phyloP scores from a whole-genome alignment of 2,329 filamentous ascomycete species.

The Colletotrichum sansevieriae region DNA sequence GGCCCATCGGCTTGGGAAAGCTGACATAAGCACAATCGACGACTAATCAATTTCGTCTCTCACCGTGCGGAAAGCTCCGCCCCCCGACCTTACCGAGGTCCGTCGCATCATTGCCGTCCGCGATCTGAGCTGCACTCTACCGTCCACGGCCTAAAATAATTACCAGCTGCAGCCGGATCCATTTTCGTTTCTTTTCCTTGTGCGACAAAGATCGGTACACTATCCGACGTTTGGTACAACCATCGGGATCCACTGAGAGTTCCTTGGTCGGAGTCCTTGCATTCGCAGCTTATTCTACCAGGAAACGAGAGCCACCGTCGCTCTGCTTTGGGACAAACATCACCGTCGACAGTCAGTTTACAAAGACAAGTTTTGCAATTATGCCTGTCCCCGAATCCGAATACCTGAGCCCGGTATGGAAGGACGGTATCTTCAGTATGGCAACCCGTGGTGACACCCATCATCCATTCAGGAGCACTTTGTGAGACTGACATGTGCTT shows the following conservation, averaged over 20 bases:
- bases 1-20: not conserved
- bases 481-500: conserved; percentile 31
- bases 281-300: not conserved
- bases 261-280: not conserved
- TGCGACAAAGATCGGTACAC: conserved; percentile 2
- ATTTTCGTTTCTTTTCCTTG: conserved; percentile 10
- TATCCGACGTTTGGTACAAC: conserved; percentile 16
- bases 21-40: conserved; percentile 30
- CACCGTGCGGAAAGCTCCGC: conserved; percentile 20
- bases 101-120: no score
- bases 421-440: conserved; percentile 86
- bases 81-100: no score
- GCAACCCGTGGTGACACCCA: not conserved
- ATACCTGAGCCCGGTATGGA: conserved; percentile 88
- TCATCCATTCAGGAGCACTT: not conserved
- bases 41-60: conserved; percentile 29
- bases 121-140: conserved; percentile 18
- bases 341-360: conserved; percentile 1
- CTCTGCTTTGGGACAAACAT: not conserved
- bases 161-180: conserved; percentile 1
- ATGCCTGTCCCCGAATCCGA: conserved; percentile 80
- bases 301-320: conserved; percentile 13
- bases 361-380: not conserved
- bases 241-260: conserved; percentile 3
- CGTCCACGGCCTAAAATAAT: conserved; percentile 18